Evolutionary conservation across 2,329 filamentous ascomycete species (phyloP), one percentile per base, ranked within the genome.

Genomic region (Epichloe hybrida): DNA sequence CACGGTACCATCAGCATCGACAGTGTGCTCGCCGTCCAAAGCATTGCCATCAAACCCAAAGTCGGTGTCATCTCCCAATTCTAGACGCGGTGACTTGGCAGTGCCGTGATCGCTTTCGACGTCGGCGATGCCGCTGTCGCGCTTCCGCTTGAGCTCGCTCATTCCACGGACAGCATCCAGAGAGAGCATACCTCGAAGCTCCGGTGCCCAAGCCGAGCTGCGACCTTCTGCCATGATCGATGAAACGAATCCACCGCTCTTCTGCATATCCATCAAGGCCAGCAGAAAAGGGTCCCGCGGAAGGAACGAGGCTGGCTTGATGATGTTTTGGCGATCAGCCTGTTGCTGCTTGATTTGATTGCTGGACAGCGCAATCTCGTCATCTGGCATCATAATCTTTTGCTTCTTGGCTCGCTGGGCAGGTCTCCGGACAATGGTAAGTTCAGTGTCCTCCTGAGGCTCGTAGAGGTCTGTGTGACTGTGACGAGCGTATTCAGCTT

Each of bases 141-240:
- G 83, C 76, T 98, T 98, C 53, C 93, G 81, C 77, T 97, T 98
- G 50, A 91, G 76, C 54, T 95, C 88, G 52, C 82, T 84, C 41
- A 83, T 77, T 52, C 81, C 81, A 54, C 83, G 83, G 15, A 95
- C 77, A 13, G 87, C 77, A 56, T 94, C 88, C 41, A 96, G 73
- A 1, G 89, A 95, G n/a, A 97, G 73, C 60, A 98, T 81, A n/a
- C 86, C 88, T 53, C 88, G 84, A 20, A 98, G 76, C 68, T 98
- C 93, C 1, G 91, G 91, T 3, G 91, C 91, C 90, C 89, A 96
- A 41, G 80, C 80, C 57, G 80, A 77, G 58, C 83, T 83, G 55
- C 86, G 81, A 38, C 83, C 86, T 54, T 90, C 88, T 49, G 86
- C 83, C 69, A 96, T 83, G 55, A 95, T 83, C 59, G 81, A 90